Conservation (phyloP, 345 rosid species). For the Populus ilicifolia region DNA sequence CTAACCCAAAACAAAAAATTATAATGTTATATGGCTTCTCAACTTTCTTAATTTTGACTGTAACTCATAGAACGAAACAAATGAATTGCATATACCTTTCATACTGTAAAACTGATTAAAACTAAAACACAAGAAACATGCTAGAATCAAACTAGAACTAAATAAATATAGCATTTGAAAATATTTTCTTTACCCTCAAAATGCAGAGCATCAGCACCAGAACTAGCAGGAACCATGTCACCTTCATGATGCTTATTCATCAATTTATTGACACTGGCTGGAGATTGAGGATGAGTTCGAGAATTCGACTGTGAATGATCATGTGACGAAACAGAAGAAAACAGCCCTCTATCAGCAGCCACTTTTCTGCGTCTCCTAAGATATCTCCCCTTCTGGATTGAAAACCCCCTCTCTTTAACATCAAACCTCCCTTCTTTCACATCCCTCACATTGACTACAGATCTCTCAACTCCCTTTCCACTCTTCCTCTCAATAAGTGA, state of each 20-base stretch:
- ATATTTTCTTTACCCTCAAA: slow-evolving; percentile 8
- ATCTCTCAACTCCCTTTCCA: slow-evolving; percentile 14
- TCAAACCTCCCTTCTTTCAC: slow-evolving; percentile 36
- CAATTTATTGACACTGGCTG: slow-evolving; percentile 25
- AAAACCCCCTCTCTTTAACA: slow-evolving; percentile 25
- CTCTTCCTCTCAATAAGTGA: slow-evolving; percentile 14
- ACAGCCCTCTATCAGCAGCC: slow-evolving; percentile 19
- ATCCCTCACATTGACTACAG: slow-evolving; percentile 11
- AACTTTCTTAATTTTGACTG: neutral
- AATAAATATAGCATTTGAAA: neutral
- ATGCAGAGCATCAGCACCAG: slow-evolving; percentile 22
- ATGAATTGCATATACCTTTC: neutral
- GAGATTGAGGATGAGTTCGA: slow-evolving; percentile 22
- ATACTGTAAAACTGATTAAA: neutral
- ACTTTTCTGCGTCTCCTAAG: slow-evolving; percentile 40
- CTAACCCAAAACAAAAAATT: neutral
- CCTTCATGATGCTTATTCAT: slow-evolving; percentile 25
- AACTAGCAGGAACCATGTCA: slow-evolving; percentile 10
- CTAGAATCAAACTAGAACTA: neutral
- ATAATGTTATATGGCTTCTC: neutral
- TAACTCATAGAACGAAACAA: neutral
- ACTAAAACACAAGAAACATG: neutral
- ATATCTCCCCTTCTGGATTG: slow-evolving; percentile 30
- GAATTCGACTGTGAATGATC: slow-evolving; percentile 28
- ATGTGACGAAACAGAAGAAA: slow-evolving; percentile 33